Evolutionary conservation across 75 land plant species (phyloP), one percentile per base, ranked within the genome.

Genomic region (Sequoiadendron giganteum): DNA sequence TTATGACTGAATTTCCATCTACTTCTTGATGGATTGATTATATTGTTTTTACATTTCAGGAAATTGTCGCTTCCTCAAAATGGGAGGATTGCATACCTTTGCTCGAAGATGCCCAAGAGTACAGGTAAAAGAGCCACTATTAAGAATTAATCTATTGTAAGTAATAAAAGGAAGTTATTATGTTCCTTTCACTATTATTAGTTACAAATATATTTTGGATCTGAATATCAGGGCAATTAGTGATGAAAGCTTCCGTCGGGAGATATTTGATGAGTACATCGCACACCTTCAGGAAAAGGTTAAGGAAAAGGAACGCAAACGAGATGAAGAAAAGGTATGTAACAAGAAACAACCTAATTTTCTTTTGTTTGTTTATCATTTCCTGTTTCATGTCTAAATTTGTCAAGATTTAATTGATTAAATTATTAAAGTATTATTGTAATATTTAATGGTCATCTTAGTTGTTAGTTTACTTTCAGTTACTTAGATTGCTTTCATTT

Each of bases 251-350:
- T 65, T 91, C 14, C 90, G 91, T 65, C 92, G 86, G 89, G 93
- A 94, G 91, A 86, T 98, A 45, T 98, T 97, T 88, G 97, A 95
- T 21, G 97, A 96, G 32, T 97, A 95, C 79, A 84, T 95, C 36
- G 58, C 86, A 1, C 92, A 91, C 86, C 89, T 98, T 85, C 92
- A 92, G 85, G 99, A 97, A 56, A 95, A 97, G 89, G 90, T 91
- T 7, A 97, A 93, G 87, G 99, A 98, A 83, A 95, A 94, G 86
- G 99, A 97, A 47, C 93, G 95, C 42, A 98, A 93, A 61, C 91
- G 98, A 70, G 97, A 97, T 77, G 99, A 95, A 45, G 99, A 96
- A 48, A 96, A 98, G 99, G 98, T 97, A 90, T 52, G 72, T 16
- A 68, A 21, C 10, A 18, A 9, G 3, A 38, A 54, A n/a, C 86